Conservation (phyloP, 2,329 filamentous ascomycete genomes). For the Diplodia seriata region DNA sequence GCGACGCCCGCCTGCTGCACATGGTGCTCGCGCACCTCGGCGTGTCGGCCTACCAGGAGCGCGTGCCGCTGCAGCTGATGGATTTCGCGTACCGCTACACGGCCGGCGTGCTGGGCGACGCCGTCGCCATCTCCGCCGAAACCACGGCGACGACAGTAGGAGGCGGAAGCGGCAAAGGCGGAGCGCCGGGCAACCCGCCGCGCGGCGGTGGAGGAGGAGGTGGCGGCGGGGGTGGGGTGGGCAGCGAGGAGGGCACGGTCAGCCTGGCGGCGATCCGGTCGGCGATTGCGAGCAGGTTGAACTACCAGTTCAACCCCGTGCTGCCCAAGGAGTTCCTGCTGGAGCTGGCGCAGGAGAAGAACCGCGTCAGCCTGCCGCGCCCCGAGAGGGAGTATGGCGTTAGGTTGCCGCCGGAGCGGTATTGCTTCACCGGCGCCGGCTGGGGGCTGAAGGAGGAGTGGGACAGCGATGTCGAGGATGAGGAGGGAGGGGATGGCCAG, state of each 20-base stretch:
- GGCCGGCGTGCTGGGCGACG: constrained; percentile 72
- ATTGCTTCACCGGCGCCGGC: constrained; percentile 63
- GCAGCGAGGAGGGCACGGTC: constrained; percentile 57
- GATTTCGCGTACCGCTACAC: constrained; percentile 88
- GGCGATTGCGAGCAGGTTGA: constrained; percentile 72
- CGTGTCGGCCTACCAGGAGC: constrained; percentile 79
- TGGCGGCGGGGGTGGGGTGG: neutral
- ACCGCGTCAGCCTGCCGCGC: constrained; percentile 67
- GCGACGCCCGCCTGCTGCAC: constrained; percentile 80
- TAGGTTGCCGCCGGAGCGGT: constrained; percentile 67
- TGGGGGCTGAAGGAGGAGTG: constrained; percentile 66
- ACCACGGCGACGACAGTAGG: constrained; percentile 29
- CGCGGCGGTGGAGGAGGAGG: constrained; percentile 22
- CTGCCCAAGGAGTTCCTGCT: constrained; percentile 77
- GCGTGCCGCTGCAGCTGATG: constrained; percentile 81
- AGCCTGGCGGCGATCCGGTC: constrained; percentile 72
- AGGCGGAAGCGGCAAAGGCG: constrained; percentile 24
- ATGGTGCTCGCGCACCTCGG: constrained; percentile 80
- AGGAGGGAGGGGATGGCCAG: constrained; percentile 42
- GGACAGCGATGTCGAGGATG: constrained; percentile 61
- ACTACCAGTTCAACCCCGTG: constrained; percentile 71
- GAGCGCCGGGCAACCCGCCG: constrained; percentile 38
- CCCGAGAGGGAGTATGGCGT: constrained; percentile 65
- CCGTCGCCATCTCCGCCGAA: constrained; percentile 55
- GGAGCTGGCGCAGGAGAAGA: constrained; percentile 74